Conservation (phyloP, 768 basidiomycete species). For the Mrakia frigida region DNA sequence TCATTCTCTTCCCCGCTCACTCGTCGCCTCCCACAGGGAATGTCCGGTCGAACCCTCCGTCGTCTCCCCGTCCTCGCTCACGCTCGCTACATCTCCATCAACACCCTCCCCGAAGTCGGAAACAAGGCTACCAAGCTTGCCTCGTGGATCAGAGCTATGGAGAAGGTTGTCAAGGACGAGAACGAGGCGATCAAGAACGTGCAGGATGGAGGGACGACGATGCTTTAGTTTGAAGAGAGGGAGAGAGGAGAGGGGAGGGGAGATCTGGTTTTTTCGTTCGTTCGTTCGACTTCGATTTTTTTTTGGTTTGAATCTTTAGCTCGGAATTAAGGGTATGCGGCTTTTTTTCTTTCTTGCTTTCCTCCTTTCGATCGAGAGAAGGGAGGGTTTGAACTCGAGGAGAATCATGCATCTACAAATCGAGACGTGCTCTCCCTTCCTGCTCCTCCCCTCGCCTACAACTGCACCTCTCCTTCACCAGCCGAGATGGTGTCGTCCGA, state of each 20-base stretch:
- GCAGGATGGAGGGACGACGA: constrained; percentile 31
- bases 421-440: no score
- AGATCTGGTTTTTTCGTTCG: no score
- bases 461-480: no score
- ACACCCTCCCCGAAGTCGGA: constrained; percentile 9
- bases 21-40: constrained; percentile 51
- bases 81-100: constrained; percentile 63
- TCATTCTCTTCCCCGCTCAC: not conserved
- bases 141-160: constrained; percentile 80
- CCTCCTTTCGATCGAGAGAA: no score
- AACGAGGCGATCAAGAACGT: constrained; percentile 40
- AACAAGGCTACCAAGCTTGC: constrained; percentile 46
- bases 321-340: no score
- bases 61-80: constrained; percentile 91
- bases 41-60: constrained; percentile 87
- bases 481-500: no score
- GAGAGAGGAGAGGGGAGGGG: not conserved
- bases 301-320: not conserved
- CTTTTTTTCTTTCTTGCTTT: no score
- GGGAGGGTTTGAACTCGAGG: no score
- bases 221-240: not conserved
- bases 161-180: constrained; percentile 58
- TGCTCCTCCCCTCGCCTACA: no score
- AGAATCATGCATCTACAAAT: no score
- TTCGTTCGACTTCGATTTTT: not conserved